phyloP scores from a whole-genome alignment of 23 red algal genomes.

The Chondrus crispus region DNA sequence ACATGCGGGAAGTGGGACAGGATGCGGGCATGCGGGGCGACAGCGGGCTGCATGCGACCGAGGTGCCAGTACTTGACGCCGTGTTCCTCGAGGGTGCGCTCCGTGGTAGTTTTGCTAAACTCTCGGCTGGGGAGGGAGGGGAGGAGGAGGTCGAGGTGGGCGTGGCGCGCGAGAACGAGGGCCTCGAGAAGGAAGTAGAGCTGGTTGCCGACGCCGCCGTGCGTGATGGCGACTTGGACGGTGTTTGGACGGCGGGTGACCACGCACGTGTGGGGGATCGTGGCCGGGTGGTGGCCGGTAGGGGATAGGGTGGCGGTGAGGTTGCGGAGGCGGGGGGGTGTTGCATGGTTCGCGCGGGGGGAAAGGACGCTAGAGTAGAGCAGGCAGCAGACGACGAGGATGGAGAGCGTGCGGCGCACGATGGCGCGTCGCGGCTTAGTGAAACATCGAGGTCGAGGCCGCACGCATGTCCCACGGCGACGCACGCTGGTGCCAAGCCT shows the following conservation, averaged over 20 bases:
- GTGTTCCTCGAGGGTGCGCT: not conserved
- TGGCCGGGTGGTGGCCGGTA: too few species aligned
- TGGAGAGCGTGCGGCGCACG: too few species aligned
- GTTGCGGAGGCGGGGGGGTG: too few species aligned
- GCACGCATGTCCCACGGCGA: too few species aligned
- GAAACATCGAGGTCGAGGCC: too few species aligned
- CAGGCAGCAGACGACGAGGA: too few species aligned
- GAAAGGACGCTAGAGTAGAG: too few species aligned
- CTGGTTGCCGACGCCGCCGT: constrained; percentile 54
- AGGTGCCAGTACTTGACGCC: not conserved
- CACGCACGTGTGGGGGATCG: too few species aligned
- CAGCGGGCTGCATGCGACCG: not conserved
- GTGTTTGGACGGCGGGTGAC: not conserved
- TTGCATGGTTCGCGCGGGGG: too few species aligned
- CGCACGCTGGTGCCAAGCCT: too few species aligned
- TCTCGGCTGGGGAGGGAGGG: not conserved
- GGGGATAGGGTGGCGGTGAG: too few species aligned
- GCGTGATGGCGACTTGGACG: not conserved
- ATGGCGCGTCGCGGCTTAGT: too few species aligned
- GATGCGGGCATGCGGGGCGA: not conserved
- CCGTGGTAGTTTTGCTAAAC: not conserved
- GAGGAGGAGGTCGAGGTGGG: not conserved
- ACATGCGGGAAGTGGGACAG: not conserved
- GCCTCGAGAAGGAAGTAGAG: constrained; percentile 34
- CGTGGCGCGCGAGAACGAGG: constrained; percentile 6